Percentiles rank a stretch among this genome's conserved stretches.
phyloP scores from a whole-genome alignment of 768 basidiomycete genomes.

The Psilocybe cyanescens region DNA sequence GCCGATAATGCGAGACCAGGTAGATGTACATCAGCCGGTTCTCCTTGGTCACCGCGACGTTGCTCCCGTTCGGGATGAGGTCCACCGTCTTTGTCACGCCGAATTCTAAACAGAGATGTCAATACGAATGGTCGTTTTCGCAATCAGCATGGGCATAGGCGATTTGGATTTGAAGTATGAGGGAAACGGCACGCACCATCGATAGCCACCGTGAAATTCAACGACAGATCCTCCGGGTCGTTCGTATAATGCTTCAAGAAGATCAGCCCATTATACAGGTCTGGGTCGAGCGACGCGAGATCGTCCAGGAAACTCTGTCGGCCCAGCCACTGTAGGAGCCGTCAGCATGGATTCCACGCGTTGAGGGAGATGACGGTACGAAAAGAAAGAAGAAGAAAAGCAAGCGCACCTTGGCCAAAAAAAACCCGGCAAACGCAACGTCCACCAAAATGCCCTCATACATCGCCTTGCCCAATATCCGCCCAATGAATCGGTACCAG shows the following conservation, averaged over 20 bases:
- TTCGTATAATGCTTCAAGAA: conserved; percentile 92
- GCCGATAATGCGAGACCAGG: conserved; percentile 83
- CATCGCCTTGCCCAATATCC: conserved; percentile 93
- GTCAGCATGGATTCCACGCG: not conserved
- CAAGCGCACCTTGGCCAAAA: conserved; percentile 74
- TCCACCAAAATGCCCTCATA: conserved; percentile 96
- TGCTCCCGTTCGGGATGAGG: conserved; percentile 21
- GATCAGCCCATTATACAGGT: conserved; percentile 89
- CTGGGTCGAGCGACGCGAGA: conserved; percentile 87
- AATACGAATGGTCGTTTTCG: not conserved
- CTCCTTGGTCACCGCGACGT: conserved; percentile 63
- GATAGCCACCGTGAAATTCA: conserved; percentile 87
- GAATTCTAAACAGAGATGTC: conserved; percentile 12
- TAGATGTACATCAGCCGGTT: conserved; percentile 92
- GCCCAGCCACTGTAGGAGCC: conserved; percentile 74
- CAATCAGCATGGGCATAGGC: not conserved
- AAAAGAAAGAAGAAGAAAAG: not conserved
- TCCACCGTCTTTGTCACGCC: conserved; percentile 22
- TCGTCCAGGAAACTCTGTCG: conserved; percentile 93
- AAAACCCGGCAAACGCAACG: conserved; percentile 94
- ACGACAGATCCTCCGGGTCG: conserved; percentile 83
- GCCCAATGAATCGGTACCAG: conserved; percentile 94
- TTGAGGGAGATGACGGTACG: not conserved
- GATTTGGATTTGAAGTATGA: not conserved
- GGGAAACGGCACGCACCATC: conserved; percentile 60